Evolutionary conservation across 208 protist species (phyloP).

Genomic region (Trypanosoma melophagium): DNA sequence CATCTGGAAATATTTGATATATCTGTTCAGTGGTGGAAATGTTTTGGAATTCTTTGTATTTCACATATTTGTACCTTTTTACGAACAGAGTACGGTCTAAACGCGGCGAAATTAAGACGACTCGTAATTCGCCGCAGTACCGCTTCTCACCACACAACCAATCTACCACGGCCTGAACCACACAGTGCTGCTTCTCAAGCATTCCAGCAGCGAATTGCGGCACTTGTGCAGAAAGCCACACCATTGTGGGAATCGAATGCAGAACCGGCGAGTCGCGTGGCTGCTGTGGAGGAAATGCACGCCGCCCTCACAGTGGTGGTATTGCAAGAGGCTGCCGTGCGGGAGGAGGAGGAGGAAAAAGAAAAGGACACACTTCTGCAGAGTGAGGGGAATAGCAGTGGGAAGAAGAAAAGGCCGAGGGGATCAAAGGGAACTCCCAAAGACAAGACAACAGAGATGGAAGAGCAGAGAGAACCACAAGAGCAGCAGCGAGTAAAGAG

Average conservation of each 20-base stretch:
- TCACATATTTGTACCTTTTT: slow-evolving; percentile 41
- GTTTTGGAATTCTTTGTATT: slow-evolving; percentile 53
- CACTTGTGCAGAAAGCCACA: slow-evolving; percentile 7
- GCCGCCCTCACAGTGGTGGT: neutral
- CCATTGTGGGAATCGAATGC: slow-evolving; percentile 13
- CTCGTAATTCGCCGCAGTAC: slow-evolving; percentile 3
- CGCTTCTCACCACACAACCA: slow-evolving; percentile 10
- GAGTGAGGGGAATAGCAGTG: neutral
- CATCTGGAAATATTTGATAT: neutral
- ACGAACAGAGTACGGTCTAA: slow-evolving; percentile 41
- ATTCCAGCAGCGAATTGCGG: slow-evolving; percentile 9
- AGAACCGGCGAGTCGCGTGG: neutral
- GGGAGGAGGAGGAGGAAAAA: neutral
- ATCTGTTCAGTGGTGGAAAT: slow-evolving; percentile 39
- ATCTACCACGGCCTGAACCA: slow-evolving; percentile 6
- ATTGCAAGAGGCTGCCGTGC: neutral
- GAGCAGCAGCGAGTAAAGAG: neutral
- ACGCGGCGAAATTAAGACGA: slow-evolving; percentile 14
- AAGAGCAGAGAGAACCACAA: neutral
- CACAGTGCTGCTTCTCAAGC: slow-evolving; percentile 9
- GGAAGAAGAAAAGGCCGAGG: too few species aligned
- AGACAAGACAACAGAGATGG: neutral
- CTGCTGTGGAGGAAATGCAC: slow-evolving; percentile 10
- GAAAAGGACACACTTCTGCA: neutral
- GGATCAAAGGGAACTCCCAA: too few species aligned